Conservation (phyloP, 2,329 filamentous ascomycete species). For the Monosporascus ibericus region DNA sequence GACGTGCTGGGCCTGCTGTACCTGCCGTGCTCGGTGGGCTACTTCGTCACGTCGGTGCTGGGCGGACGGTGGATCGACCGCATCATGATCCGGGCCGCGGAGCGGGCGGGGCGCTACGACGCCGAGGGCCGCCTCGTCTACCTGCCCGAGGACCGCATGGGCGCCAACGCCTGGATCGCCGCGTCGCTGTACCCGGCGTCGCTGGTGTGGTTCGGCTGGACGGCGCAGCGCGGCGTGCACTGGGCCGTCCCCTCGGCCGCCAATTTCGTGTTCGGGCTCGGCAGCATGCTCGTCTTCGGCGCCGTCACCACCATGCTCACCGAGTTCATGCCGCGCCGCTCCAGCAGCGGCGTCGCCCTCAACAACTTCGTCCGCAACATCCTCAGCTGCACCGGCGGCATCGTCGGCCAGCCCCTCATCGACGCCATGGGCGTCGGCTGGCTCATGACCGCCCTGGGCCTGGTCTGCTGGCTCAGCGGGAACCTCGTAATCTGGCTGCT, state of each 20-base stretch:
- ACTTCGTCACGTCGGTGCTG: conserved; percentile 60
- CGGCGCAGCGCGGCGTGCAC: conserved; percentile 55
- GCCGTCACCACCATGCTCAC: conserved; percentile 76
- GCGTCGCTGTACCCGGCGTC: conserved; percentile 64
- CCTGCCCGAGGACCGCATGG: conserved; percentile 74
- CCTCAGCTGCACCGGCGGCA: conserved; percentile 63
- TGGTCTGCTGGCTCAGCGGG: conserved; percentile 52
- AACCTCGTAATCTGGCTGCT: conserved; percentile 55
- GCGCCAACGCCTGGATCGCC: conserved; percentile 75
- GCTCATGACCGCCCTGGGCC: conserved; percentile 57
- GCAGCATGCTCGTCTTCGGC: conserved; percentile 73
- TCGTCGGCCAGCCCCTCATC: conserved; percentile 67
- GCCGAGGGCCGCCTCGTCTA: conserved; percentile 59
- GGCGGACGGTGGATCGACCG: conserved; percentile 73
- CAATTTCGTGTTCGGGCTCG: conserved; percentile 69
- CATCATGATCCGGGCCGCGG: conserved; percentile 74
- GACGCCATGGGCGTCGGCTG: conserved; percentile 67
- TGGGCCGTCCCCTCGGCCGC: conserved; percentile 60
- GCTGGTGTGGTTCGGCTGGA: conserved; percentile 75
- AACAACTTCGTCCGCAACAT: conserved; percentile 81
- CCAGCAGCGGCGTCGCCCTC: conserved; percentile 67
- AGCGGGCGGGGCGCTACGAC: conserved; percentile 63
- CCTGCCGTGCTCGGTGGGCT: conserved; percentile 69
- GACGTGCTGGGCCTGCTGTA: conserved; percentile 71
- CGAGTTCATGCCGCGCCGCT: conserved; percentile 70